Evolutionary conservation across 345 rosid species (phyloP).

Genomic region (Bruguiera gymnorhiza): DNA sequence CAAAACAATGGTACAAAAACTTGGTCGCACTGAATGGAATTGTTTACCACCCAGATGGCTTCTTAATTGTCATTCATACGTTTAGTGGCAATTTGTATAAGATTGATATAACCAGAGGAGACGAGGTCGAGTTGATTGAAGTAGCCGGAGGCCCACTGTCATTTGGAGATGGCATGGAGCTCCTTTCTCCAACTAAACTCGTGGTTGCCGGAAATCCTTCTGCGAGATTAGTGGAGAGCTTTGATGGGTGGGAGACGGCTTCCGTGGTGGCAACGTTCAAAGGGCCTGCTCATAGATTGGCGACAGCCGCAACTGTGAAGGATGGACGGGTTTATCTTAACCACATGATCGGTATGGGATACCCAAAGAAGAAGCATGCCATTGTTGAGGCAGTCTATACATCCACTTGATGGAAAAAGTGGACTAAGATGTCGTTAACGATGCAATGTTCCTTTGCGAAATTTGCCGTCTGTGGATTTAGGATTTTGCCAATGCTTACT

Average conservation of each 20-base stretch:
- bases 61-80: constrained; percentile 70
- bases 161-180: constrained; percentile 76
- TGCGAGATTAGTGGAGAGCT: constrained; percentile 67
- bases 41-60: constrained; percentile 78
- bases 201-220: constrained; percentile 87
- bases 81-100: constrained; percentile 57
- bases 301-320: constrained; percentile 76
- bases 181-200: constrained; percentile 59
- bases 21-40: constrained; percentile 72
- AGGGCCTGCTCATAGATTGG: constrained; percentile 69
- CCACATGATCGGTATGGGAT: constrained; percentile 77
- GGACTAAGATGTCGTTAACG: neutral
- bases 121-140: constrained; percentile 43
- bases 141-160: constrained; percentile 53
- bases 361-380: constrained; percentile 74
- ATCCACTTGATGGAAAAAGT: constrained; percentile 4
- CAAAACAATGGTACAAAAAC: constrained; percentile 68
- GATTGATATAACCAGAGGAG: constrained; percentile 46
- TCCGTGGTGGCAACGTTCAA: constrained; percentile 52
- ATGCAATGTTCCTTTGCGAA: neutral
- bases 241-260: constrained; percentile 83
- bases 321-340: constrained; percentile 73
- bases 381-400: constrained; percentile 72
- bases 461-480: neutral
- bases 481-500: neutral